Percentiles rank a stretch among this genome's conserved stretches.
phyloP scores from a whole-genome alignment of 169 alveolate species.

The Amoebophrya sp. region DNA sequence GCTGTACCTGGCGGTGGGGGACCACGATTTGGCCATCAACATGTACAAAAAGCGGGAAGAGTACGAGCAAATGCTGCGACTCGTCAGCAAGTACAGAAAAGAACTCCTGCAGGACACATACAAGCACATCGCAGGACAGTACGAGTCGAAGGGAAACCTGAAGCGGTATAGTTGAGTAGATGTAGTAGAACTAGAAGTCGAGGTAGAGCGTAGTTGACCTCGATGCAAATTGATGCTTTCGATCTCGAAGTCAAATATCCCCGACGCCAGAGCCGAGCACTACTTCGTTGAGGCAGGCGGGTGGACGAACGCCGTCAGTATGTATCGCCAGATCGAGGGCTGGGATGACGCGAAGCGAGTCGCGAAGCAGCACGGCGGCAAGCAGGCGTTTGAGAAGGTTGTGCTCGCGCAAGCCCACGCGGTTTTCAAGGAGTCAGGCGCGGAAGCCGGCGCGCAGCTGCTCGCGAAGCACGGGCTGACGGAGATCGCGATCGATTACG shows the following conservation, averaged over 20 bases:
- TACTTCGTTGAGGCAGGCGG: constrained; percentile 45
- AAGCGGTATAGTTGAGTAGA: too few species aligned
- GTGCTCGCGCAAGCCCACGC: constrained; percentile 71
- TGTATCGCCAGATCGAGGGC: constrained; percentile 64
- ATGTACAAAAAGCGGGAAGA: constrained; percentile 64
- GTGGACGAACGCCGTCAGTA: constrained; percentile 77
- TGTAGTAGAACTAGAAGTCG: too few species aligned
- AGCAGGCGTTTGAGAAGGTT: constrained; percentile 67
- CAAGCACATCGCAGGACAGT: constrained; percentile 62
- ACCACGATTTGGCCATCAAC: constrained; percentile 66
- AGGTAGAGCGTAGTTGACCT: too few species aligned
- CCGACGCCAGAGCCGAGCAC: constrained; percentile 31
- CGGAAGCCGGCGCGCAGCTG: constrained; percentile 39
- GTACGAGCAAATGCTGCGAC: constrained; percentile 61
- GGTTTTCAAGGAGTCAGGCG: constrained; percentile 41
- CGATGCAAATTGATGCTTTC: too few species aligned
- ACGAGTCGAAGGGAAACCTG: constrained; percentile 63
- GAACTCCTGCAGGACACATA: constrained; percentile 70
- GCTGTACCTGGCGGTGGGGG: constrained; percentile 45
- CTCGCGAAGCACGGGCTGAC: constrained; percentile 30
- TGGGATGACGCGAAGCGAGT: constrained; percentile 84
- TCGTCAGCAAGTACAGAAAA: constrained; percentile 60
- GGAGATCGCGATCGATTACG: constrained; percentile 60
- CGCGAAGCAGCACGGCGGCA: constrained; percentile 74
- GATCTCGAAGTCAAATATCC: too few species aligned